Evolutionary conservation across 179 eudicot species (phyloP).

Genomic region (Spergularia azorica): DNA sequence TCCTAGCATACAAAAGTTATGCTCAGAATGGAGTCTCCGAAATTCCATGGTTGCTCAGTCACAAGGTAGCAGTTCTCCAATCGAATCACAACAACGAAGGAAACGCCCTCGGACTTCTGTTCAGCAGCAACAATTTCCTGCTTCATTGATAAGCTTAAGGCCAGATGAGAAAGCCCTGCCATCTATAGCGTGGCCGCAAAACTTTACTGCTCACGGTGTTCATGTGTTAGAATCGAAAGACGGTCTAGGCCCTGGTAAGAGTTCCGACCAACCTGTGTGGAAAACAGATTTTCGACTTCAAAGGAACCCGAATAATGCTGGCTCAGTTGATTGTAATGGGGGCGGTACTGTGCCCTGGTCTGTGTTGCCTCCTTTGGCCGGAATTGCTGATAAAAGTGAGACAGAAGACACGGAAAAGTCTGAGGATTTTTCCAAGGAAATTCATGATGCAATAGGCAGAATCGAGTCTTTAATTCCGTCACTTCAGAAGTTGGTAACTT

Average conservation of each 20-base stretch:
- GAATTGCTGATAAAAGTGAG: neutral
- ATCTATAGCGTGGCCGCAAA: neutral
- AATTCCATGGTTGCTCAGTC: neutral
- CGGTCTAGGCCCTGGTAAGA: neutral
- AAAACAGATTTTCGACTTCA: neutral
- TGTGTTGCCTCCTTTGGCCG: slow-evolving; percentile 6
- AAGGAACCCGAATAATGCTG: slow-evolving; percentile 6
- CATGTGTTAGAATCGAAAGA: slow-evolving; percentile 17
- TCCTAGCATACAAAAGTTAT: neutral
- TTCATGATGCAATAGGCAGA: slow-evolving; percentile 42
- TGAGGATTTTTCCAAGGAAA: slow-evolving; percentile 36
- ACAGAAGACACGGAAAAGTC: neutral
- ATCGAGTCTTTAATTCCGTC: slow-evolving; percentile 48
- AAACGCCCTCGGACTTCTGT: slow-evolving; percentile 7
- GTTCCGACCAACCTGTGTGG: slow-evolving; percentile 12
- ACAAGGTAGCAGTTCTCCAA: neutral
- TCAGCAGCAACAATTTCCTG: slow-evolving; percentile 25
- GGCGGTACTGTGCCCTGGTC: neutral
- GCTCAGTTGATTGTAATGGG: slow-evolving; percentile 6
- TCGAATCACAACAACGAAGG: neutral
- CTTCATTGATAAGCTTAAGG: slow-evolving; percentile 1
- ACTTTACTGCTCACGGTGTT: slow-evolving; percentile 3
- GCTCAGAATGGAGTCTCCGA: neutral
- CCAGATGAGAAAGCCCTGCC: neutral
- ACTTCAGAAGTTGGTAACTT: slow-evolving; percentile 34